Evolutionary conservation across 345 rosid species (phyloP).

Genomic region (Populus nigra): DNA sequence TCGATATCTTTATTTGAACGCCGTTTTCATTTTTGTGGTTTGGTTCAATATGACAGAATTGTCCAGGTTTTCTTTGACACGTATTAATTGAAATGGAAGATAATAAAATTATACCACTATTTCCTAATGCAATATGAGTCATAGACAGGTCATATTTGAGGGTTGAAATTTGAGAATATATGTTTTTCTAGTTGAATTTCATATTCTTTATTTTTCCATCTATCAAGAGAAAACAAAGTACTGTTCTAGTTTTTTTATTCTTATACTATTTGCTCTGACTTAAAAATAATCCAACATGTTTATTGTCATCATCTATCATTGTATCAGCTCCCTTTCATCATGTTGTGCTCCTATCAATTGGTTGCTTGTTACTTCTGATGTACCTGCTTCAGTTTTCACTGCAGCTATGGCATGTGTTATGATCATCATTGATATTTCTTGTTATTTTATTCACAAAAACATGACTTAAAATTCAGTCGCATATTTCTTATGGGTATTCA

Average conservation of each 20-base stretch:
- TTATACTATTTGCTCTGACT: too few relatives aligned
- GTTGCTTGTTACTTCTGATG: too few relatives aligned
- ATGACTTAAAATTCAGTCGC: background rate
- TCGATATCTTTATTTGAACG: background rate
- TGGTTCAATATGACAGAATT: background rate
- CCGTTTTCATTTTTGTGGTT: background rate
- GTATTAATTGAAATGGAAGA: background rate
- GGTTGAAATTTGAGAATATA: background rate
- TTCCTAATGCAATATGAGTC: background rate
- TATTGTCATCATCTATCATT: too few relatives aligned
- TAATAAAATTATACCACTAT: background rate
- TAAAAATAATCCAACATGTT: too few relatives aligned
- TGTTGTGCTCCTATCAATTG: too few relatives aligned
- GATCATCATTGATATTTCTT: too few relatives aligned
- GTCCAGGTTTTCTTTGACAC: background rate
- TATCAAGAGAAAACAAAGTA: background rate
- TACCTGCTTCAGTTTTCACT: too few relatives aligned
- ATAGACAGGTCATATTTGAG: background rate
- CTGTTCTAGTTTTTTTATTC: background rate
- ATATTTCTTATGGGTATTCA: background rate
- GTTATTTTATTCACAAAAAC: too few relatives aligned
- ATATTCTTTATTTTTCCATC: background rate
- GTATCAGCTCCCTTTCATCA: too few relatives aligned
- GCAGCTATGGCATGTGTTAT: too few relatives aligned
- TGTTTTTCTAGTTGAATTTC: background rate